These are phyloP conservation scores for Colletotrichum sp. DNA, from an alignment of 2,329 filamentous ascomycete species.

Conservation along the genomic window DNA sequence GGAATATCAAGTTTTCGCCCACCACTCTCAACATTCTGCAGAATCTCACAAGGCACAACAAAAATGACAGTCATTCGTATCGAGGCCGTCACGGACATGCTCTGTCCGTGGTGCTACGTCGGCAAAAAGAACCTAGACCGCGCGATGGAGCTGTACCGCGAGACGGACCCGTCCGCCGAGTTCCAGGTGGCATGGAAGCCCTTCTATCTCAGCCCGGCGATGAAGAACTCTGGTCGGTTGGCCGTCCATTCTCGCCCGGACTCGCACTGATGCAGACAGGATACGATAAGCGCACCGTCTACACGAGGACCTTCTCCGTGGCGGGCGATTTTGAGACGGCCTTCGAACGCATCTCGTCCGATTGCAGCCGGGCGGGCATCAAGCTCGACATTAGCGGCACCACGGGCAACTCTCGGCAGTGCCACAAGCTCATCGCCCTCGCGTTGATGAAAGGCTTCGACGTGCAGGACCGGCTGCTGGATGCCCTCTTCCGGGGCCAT, in stretches of 20 bases:
- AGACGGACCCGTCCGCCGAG: conserved; percentile 43
- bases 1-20: not conserved
- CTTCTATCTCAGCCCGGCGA: conserved; percentile 47
- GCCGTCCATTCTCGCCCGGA: not conserved
- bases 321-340: conserved; percentile 27
- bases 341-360: conserved; percentile 33
- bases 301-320: conserved; percentile 23
- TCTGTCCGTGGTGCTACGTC: conserved; percentile 60
- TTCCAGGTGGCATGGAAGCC: conserved; percentile 55
- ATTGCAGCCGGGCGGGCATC: conserved; percentile 41
- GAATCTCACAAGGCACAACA: not conserved
- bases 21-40: not conserved
- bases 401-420: conserved; percentile 49
- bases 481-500: conserved; percentile 45
- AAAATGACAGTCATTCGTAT: conserved; percentile 39
- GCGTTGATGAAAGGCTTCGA: conserved; percentile 32
- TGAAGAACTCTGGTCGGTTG: conserved; percentile 29
- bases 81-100: conserved; percentile 53
- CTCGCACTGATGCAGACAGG: conserved; percentile 16
- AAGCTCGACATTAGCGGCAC: conserved; percentile 39
- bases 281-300: conserved; percentile 42
- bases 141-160: conserved; percentile 47
- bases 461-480: conserved; percentile 44
- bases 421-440: conserved; percentile 53
- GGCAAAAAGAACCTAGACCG: conserved; percentile 50